phyloP scores from a whole-genome alignment of 192 early-diverging fungal genomes.

The Backusella australiensis region DNA sequence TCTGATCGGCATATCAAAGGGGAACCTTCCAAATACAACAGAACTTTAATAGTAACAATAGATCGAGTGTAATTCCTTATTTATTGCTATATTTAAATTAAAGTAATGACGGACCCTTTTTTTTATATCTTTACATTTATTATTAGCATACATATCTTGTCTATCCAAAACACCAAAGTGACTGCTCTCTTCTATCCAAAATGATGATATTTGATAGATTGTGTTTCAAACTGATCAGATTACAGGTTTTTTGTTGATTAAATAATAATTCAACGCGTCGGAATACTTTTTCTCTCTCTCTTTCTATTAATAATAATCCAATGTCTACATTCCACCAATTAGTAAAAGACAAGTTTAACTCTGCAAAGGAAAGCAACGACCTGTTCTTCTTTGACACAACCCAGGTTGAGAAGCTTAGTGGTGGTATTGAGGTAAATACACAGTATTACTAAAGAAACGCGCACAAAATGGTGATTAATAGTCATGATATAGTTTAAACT shows the following conservation, averaged over 20 bases:
- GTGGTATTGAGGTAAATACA: conserved; percentile 13
- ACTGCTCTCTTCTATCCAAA: neutral
- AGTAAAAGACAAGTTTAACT: conserved; percentile 2
- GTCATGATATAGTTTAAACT: conserved; percentile 40
- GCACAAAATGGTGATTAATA: no score
- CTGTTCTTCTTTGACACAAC: conserved; percentile 16
- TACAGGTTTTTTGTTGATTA: no score
- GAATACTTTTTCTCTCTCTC: neutral
- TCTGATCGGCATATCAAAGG: no score
- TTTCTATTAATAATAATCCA: neutral
- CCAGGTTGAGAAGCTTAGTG: neutral
- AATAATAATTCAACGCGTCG: neutral
- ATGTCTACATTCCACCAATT: conserved; percentile 1
- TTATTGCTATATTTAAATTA: no score
- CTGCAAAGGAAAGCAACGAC: conserved; percentile 1
- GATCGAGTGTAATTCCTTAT: no score
- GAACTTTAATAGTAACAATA: no score
- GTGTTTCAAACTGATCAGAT: neutral
- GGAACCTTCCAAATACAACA: no score
- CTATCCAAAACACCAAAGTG: neutral
- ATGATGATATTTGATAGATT: neutral
- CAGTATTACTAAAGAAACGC: no score
- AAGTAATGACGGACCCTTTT: no score
- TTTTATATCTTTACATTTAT: no score
- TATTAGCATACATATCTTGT: no score